Evolutionary conservation across 345 rosid genomes (phyloP).

Genomic region (Bruguiera parviflora): DNA sequence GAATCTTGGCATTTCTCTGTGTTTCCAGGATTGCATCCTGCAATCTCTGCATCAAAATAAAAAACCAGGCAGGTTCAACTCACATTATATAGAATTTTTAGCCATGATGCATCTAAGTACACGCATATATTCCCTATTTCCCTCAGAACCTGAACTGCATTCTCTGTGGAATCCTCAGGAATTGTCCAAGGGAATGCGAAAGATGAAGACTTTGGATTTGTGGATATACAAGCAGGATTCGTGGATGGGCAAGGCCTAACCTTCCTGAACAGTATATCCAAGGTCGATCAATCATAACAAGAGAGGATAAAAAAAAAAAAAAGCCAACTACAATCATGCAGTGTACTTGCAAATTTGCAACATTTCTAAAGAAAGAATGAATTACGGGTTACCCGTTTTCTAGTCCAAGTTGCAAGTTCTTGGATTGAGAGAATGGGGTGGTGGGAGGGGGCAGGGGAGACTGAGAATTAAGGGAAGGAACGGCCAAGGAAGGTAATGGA

Average conservation of each 20-base stretch:
- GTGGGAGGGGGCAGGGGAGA: conserved; percentile 44
- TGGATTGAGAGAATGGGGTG: conserved; percentile 93
- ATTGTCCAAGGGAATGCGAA: conserved; percentile 69
- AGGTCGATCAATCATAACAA: neutral
- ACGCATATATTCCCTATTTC: neutral
- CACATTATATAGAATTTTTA: neutral
- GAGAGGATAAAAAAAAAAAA: neutral
- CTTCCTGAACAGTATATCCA: conserved; percentile 38
- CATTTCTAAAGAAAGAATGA: neutral
- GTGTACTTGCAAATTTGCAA: too few species aligned
- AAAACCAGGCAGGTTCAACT: neutral
- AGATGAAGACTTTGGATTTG: conserved; percentile 85
- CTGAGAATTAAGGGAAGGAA: conserved; percentile 62
- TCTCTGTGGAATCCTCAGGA: conserved; percentile 44
- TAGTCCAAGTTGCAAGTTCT: conserved; percentile 60
- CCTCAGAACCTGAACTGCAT: conserved; percentile 53
- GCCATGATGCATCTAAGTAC: neutral
- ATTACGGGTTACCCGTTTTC: conserved; percentile 52
- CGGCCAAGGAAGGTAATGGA: conserved; percentile 58
- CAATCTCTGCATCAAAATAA: conserved; percentile 43
- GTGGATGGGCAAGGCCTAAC: conserved; percentile 86
- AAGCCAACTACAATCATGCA: neutral
- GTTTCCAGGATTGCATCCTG: conserved; percentile 66
- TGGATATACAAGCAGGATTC: conserved; percentile 82
- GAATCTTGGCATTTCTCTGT: conserved; percentile 62